Base-by-base conservation (phyloP, 768 basidiomycete species). In the Hemileccinum rubropunctum region DNA sequence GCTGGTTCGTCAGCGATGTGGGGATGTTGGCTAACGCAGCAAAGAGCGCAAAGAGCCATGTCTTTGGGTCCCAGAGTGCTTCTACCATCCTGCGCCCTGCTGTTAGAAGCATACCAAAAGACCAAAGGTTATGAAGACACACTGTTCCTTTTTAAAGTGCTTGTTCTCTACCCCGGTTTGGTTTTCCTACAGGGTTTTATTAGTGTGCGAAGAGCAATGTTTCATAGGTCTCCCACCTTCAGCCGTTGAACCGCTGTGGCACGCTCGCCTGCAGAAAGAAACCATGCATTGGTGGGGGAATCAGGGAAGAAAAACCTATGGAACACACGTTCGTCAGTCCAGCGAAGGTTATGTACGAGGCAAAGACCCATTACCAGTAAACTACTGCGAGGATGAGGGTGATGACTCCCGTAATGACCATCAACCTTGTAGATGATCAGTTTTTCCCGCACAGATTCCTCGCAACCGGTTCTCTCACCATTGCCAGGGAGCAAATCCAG, bases 121-220 rank as follows among this genome's bases (percentile, higher is more conserved):
- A 30, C 11, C 8, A 9, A 3, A 34, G 28, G 11, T 30, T n/a
- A n/a, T n/a, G n/a, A 30, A 18, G 10, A 75, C 84, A 54, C 48
- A 88, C 87, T 91, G 88, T 34, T 88, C 84, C 46, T 74, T 80
- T 71, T 91, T 91, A 70, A 87, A 91, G 45, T 76, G 76, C 58
- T 91, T 91, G 61, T 88, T 90, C 67, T 90, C 88, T 10, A 89
- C 78, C 27, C 88, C 89, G 0, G 85, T 86, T 78, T 91, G 86
- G 54, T 89, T 88, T 66, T 73, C 77, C 80, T 83, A 54, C 6
- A 18, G 11, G 11, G 17, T 4, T 14, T n/a, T n/a, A n/a, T 15
- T 5, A 52, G 27, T 40, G 37, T 30, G 15, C 12, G 3, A 18
- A 28, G 28, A 3, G 6, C 39, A 10, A 43, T 34, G 13, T 17